Percentiles rank a stretch among this genome's conserved stretches.
Conservation (phyloP, 1,139 yeast species). For the Nematodospora anomalae region DNA sequence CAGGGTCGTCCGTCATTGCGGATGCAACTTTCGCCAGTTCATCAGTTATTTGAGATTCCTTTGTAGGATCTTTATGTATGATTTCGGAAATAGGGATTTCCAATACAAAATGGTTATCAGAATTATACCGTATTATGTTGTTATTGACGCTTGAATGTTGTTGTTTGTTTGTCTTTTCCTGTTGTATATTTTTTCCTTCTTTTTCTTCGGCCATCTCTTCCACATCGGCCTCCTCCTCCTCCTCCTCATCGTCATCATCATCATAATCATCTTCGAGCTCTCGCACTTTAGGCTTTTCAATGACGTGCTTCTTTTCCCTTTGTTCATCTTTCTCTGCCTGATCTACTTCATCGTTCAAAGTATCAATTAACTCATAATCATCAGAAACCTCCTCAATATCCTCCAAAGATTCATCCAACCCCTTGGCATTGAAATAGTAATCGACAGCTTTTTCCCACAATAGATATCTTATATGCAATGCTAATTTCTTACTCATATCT, state of each 20-base stretch:
- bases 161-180: slow-evolving; percentile 8
- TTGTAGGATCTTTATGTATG: background rate
- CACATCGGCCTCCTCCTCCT: slow-evolving; percentile 24
- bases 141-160: slow-evolving; percentile 7
- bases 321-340: slow-evolving; percentile 23
- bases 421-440: slow-evolving; percentile 37
- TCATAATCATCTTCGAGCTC: slow-evolving; percentile 45
- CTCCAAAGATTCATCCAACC: slow-evolving; percentile 27
- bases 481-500: slow-evolving; percentile 52
- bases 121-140: slow-evolving; percentile 18
- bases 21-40: background rate
- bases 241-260: slow-evolving; percentile 40
- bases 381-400: slow-evolving; percentile 36
- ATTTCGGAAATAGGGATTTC: slow-evolving; percentile 32
- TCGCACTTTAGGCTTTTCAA: slow-evolving; percentile 22
- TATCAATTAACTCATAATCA: slow-evolving; percentile 40
- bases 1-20: slow-evolving; percentile 3
- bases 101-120: slow-evolving; percentile 30
- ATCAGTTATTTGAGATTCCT: background rate
- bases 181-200: slow-evolving; percentile 11
- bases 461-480: slow-evolving; percentile 65
- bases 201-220: slow-evolving; percentile 16
- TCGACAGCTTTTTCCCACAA: slow-evolving; percentile 77
- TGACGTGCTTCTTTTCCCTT: slow-evolving; percentile 24
- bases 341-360: slow-evolving; percentile 25